Evolutionary conservation across 441 rosid species (phyloP).

Genomic region (Pelargonium fulgidum): DNA sequence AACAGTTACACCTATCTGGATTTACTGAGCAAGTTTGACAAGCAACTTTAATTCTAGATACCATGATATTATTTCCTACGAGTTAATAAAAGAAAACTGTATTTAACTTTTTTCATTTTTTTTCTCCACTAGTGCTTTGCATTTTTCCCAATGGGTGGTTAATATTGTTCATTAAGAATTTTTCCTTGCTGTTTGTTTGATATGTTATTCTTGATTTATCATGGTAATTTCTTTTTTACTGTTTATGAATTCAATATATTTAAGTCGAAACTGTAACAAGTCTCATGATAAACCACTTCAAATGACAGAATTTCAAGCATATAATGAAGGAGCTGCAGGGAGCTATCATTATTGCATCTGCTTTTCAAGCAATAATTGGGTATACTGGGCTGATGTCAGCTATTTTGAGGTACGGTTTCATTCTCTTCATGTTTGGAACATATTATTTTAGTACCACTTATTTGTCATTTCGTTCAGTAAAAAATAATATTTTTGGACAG

Average conservation of each 20-base stretch:
- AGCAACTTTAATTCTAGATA: too few species aligned
- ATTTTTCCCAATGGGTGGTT: background rate
- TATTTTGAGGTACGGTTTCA: constrained; percentile 71
- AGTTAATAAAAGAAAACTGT: background rate
- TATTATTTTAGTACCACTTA: background rate
- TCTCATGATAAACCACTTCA: constrained; percentile 10
- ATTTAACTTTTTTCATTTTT: background rate
- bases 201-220: too few species aligned
- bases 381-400: constrained; percentile 87
- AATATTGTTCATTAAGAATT: background rate
- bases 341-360: constrained; percentile 74
- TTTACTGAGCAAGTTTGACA: background rate
- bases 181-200: background rate
- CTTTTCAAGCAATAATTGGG: constrained; percentile 76
- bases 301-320: constrained; percentile 77
- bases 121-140: background rate
- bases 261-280: background rate
- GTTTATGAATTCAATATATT: background rate
- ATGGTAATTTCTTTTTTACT: background rate
- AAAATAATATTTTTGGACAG: background rate
- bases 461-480: background rate
- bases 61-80: too few species aligned
- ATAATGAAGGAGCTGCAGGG: constrained; percentile 92
- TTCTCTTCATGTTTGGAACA: background rate
- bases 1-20: background rate